Evolutionary conservation across 192 early-diverging fungal species (phyloP), one percentile per base, ranked within the genome.

Genomic region (Entomortierella beljakovae): DNA sequence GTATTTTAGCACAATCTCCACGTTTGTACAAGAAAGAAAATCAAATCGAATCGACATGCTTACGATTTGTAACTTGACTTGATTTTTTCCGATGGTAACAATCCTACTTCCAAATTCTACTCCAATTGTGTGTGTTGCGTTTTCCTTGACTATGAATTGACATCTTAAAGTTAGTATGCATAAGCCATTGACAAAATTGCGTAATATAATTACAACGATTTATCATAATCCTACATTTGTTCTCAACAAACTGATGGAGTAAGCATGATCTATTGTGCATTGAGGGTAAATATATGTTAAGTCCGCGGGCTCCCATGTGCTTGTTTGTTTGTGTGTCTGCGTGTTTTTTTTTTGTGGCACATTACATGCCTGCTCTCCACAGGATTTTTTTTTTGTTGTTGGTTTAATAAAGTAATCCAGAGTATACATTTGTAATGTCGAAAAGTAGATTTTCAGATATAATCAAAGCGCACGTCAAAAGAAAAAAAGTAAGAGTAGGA

Each of bases 81-180:
- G 82, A 37, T 94, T 89, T 56, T 87, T 86, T 43, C 82, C 89
- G 25, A 91, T 87, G 22, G 88, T 84, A 34, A 94, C 84, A 51
- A 92, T 86, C 68, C 88, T 87, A 59, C 90, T 91, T 25, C 92
- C 91, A 71, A 94, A 94, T 68, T 94, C 92, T 64, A 94, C 91
- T 33, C 92, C 92, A 55, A 94, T 94, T 10, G 92, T 94, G 64
- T 94, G 89, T 33, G 87, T 89, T 43, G 89, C 89, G 66, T 84
- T 84, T 63, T 85, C 83, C 81, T 89, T 79, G 52, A 82, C 79
- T 86, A 68, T 46, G 6, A 46, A 28, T 8, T 4, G 46, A n/a
- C 5, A 46, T 31, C 9, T 22, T 2, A 59, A 15, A 15, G 6
- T 23, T 2, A 26, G 18, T 25, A 38, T 42, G 23, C 4, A 4